Percentiles rank a stretch among this genome's conserved stretches.
Conservation (phyloP, 1,139 yeast genomes). For the Geotrichum klebahnii region DNA sequence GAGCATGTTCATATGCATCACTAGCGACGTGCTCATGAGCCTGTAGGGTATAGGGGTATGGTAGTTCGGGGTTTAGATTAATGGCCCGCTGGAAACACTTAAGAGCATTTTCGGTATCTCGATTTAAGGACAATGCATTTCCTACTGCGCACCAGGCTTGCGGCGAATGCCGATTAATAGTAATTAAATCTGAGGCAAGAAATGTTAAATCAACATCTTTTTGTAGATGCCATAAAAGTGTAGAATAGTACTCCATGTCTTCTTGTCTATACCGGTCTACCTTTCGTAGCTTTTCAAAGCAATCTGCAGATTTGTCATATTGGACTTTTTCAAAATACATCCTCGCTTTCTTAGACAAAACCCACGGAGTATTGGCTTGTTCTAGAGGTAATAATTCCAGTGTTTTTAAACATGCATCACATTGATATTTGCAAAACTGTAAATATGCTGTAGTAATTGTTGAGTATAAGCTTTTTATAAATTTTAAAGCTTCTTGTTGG, state of each 20-base stretch:
- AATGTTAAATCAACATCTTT: constrained; percentile 75
- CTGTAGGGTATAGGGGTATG: constrained; percentile 82
- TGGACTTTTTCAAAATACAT: constrained; percentile 84
- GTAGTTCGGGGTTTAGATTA: constrained; percentile 50
- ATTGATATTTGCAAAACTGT: constrained; percentile 65
- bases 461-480: constrained; percentile 51
- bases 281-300: constrained; percentile 58
- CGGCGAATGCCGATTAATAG: constrained; percentile 60
- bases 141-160: constrained; percentile 94
- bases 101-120: constrained; percentile 89
- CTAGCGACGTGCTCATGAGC: constrained; percentile 89
- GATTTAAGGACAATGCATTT: constrained; percentile 73
- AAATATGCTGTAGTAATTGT: constrained; percentile 63
- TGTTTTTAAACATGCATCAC: constrained; percentile 71
- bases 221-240: constrained; percentile 88
- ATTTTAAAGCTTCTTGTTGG: constrained; percentile 16
- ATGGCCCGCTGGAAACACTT: constrained; percentile 80
- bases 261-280: constrained; percentile 75
- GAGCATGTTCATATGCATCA: constrained; percentile 88
- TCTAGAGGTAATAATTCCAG: constrained; percentile 59
- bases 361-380: constrained; percentile 81
- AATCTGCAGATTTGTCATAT: constrained; percentile 68
- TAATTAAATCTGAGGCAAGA: constrained; percentile 76
- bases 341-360: constrained; percentile 71
- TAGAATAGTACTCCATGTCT: constrained; percentile 90